Conservation (phyloP, 2,329 filamentous ascomycete genomes). For the Trichoderma endophyticum region DNA sequence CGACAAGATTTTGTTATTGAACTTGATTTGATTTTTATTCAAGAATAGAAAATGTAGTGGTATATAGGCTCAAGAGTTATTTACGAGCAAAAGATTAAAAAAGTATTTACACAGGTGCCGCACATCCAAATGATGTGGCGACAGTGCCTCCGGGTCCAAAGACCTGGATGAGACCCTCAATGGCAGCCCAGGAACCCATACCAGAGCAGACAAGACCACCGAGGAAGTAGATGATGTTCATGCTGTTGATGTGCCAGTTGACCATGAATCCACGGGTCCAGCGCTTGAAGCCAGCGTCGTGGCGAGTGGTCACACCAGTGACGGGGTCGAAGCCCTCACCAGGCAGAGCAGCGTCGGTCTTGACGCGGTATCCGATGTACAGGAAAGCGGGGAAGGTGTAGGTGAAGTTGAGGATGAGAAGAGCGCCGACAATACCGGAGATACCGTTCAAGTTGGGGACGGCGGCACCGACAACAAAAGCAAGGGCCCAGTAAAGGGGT, state of each 20-base stretch:
- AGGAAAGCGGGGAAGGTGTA: conserved; percentile 15
- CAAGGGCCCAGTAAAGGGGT: conserved; percentile 13
- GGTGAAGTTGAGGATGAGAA: conserved; percentile 16
- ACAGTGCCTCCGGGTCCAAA: conserved; percentile 14
- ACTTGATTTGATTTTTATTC: neutral
- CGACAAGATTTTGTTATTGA: neutral
- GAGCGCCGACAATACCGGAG: conserved; percentile 9
- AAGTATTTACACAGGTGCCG: conserved; percentile 11
- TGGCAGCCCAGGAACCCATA: conserved; percentile 7
- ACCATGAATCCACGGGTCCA: conserved; percentile 10
- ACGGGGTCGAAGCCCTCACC: conserved; percentile 9
- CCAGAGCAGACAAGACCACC: conserved; percentile 9
- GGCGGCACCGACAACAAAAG: conserved; percentile 11
- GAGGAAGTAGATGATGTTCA: conserved; percentile 13
- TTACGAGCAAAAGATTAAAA: conserved; percentile 11
- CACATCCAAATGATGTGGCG: conserved; percentile 12
- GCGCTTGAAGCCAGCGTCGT: neutral
- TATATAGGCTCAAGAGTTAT: conserved; percentile 10
- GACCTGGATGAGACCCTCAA: neutral
- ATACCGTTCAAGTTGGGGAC: conserved; percentile 15
- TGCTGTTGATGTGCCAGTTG: conserved; percentile 8
- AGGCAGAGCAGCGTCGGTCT: neutral
- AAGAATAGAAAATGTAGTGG: neutral
- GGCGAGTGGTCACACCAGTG: conserved; percentile 8
- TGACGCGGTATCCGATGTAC: conserved; percentile 9